These are phyloP conservation scores for Murraya paniculata DNA, from an alignment of 345 rosid species.

Conservation along the genomic window DNA sequence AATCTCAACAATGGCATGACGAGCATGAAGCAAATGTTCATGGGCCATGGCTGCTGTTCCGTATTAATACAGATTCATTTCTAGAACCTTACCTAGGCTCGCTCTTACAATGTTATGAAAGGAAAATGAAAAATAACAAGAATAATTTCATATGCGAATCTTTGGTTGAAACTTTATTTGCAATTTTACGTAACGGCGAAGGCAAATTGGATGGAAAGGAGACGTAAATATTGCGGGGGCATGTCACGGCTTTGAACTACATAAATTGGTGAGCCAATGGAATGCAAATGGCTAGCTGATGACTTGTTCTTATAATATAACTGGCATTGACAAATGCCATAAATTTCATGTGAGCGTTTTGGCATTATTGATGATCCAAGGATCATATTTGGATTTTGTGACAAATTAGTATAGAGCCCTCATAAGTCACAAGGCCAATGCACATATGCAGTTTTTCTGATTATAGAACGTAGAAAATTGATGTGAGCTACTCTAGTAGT, in stretches of 20 bases:
- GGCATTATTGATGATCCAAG: background rate
- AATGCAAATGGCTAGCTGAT: background rate
- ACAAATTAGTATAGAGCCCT: background rate
- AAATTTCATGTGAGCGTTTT: slow-evolving; percentile 13
- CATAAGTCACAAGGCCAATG: too few species aligned
- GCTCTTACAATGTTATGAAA: background rate
- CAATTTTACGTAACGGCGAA: background rate
- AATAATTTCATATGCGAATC: background rate
- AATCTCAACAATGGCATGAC: slow-evolving; percentile 10
- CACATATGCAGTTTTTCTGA: too few species aligned
- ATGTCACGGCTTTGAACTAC: slow-evolving; percentile 4
- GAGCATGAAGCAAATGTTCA: slow-evolving; percentile 1
- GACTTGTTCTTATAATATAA: background rate
- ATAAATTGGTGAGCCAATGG: slow-evolving; percentile 15
- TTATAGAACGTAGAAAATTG: too few species aligned
- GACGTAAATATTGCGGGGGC: background rate
- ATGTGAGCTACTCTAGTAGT: too few species aligned
- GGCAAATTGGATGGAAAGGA: background rate
- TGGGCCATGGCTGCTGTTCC: slow-evolving; percentile 15
- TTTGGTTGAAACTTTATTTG: background rate
- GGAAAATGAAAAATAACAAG: background rate
- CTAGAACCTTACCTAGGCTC: background rate
- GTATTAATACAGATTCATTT: background rate
- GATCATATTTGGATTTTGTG: background rate
- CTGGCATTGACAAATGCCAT: slow-evolving; percentile 4